A percentile compares a stretch with the other conserved stretches of the same genome.
phyloP scores from a whole-genome alignment of 495 filamentous ascomycete species.

The Pseudomonodictys pantanalensis region DNA sequence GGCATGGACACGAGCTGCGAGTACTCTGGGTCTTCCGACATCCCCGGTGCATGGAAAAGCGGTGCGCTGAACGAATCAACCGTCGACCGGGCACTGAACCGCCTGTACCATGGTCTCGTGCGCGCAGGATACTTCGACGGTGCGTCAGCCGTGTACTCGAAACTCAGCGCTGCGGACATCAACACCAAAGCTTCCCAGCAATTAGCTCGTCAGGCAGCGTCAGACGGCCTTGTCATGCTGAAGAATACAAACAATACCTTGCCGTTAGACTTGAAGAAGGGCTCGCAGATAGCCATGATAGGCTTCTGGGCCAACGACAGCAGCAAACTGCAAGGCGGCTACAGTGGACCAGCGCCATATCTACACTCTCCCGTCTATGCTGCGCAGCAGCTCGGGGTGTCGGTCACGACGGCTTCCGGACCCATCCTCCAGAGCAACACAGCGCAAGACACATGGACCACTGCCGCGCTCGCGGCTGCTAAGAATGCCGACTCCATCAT shows the following conservation, averaged over 20 bases:
- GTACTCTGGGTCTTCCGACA: conserved; percentile 12
- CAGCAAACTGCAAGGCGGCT: conserved; percentile 44
- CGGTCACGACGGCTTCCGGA: conserved; percentile 2
- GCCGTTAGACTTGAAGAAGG: conserved; percentile 34
- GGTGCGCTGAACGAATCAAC: conserved; percentile 9
- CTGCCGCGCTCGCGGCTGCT: conserved; percentile 17
- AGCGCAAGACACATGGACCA: conserved; percentile 10
- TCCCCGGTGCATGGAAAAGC: conserved; percentile 13
- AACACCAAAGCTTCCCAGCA: conserved; percentile 4
- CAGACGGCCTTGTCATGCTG: conserved; percentile 13
- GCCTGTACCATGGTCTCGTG: conserved; percentile 12
- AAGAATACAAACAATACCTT: conserved; percentile 30
- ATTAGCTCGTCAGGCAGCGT: conserved; percentile 1
- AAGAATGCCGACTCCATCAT: conserved; percentile 44
- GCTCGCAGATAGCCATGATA: conserved; percentile 42
- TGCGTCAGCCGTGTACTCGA: not conserved
- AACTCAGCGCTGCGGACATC: not conserved
- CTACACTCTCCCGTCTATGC: conserved; percentile 40
- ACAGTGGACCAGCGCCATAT: conserved; percentile 43
- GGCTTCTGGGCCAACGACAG: conserved; percentile 44
- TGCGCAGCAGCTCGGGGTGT: conserved; percentile 34
- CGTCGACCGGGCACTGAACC: conserved; percentile 7
- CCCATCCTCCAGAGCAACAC: conserved; percentile 3
- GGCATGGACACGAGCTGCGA: conserved; percentile 14
- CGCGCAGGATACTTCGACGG: conserved; percentile 18